Conservation (phyloP, 768 basidiomycete species). For the Trametes punicea region DNA sequence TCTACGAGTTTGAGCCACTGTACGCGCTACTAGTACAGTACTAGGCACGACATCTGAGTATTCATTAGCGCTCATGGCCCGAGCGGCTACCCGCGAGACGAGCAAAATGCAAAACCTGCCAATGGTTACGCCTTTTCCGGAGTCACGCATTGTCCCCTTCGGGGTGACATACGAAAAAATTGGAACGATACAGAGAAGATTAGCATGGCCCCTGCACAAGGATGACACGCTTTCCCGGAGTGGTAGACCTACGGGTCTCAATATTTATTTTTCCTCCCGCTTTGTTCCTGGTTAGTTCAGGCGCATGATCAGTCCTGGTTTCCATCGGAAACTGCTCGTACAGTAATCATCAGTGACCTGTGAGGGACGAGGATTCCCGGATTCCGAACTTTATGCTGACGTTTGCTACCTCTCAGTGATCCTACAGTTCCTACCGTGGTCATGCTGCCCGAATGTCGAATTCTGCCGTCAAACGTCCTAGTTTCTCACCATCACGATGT, state of each 20-base stretch:
- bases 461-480: no score
- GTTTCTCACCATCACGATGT: conserved; percentile 12
- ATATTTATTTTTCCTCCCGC: conserved; percentile 34
- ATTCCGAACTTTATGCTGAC: no score
- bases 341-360: no score
- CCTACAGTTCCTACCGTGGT: no score
- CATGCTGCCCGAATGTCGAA: no score
- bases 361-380: no score
- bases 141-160: conserved; percentile 58
- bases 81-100: not conserved
- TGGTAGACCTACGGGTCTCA: conserved; percentile 57
- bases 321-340: no score
- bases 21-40: no score
- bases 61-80: not conserved
- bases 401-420: not conserved
- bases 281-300: no score
- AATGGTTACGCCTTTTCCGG: no score
- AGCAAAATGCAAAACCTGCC: not conserved
- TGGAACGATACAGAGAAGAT: conserved; percentile 99
- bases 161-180: conserved; percentile 97
- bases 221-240: conserved; percentile 99
- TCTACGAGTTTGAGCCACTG: no score
- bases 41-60: not conserved
- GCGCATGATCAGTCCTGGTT: no score
- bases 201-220: conserved; percentile 99